phyloP scores from a whole-genome alignment of 1,284 basidiomycete species.

The Mrakiaceae sp. region DNA sequence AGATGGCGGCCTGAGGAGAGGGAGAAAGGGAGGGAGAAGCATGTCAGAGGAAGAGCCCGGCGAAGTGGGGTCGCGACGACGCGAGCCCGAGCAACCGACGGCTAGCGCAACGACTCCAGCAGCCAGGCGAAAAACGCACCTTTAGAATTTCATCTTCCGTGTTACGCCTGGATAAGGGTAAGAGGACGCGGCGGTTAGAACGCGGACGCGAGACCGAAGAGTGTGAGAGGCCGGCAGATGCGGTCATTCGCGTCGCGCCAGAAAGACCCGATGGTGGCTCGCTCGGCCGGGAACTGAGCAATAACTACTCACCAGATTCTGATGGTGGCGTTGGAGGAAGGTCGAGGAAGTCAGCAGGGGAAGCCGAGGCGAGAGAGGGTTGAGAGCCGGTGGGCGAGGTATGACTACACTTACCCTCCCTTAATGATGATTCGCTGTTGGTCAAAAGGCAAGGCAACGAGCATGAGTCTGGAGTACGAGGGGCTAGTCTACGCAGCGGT shows the following conservation, averaged over 20 bases:
- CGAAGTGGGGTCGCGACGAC: too few species aligned
- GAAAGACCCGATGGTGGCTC: neutral
- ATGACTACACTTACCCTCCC: slow-evolving; percentile 12
- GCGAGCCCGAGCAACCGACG: too few species aligned
- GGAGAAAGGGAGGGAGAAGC: too few species aligned
- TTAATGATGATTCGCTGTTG: slow-evolving; percentile 18
- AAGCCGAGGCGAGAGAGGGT: neutral
- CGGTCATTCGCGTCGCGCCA: neutral
- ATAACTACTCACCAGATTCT: slow-evolving; percentile 9
- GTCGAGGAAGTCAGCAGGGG: neutral
- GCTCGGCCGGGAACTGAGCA: neutral
- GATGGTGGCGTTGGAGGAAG: neutral
- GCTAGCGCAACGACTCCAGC: too few species aligned
- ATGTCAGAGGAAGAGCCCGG: too few species aligned
- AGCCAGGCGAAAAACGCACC: slow-evolving; percentile 9
- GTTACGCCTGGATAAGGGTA: slow-evolving; percentile 10
- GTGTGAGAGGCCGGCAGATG: neutral
- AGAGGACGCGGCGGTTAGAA: neutral
- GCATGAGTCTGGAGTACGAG: too few species aligned
- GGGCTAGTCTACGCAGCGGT: too few species aligned
- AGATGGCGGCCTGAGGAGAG: slow-evolving; percentile 59
- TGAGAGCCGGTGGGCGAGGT: neutral
- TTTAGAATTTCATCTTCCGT: slow-evolving; percentile 88
- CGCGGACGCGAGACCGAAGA: neutral
- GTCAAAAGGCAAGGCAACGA: too few species aligned